A percentile compares a stretch with the other conserved stretches of the same genome.
Evolutionary conservation across 805 yeast species (phyloP).

Genomic region (Candida xyloterini): DNA sequence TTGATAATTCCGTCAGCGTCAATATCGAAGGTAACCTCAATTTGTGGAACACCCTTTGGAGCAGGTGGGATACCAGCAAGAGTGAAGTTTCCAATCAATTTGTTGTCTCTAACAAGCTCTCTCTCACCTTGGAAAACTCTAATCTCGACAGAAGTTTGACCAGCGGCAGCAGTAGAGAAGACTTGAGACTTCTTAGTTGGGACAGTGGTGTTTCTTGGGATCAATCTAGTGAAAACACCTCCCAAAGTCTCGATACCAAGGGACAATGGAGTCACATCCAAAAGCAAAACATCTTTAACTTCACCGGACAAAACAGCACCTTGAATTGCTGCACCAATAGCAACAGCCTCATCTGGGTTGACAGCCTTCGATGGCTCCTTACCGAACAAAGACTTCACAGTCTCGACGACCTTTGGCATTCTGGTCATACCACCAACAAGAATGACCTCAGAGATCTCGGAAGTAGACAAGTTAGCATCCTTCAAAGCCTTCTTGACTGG

Average conservation of each 20-base stretch:
- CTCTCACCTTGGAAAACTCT: conserved; percentile 99
- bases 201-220: conserved; percentile 91
- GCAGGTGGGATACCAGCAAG: conserved; percentile 94
- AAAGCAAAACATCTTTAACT: conserved; percentile 68
- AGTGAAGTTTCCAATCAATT: conserved; percentile 95
- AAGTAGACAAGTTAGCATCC: conserved; percentile 66
- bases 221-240: conserved; percentile 92
- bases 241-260: conserved; percentile 98
- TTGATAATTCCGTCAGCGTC: conserved; percentile 93
- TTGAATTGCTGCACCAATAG: conserved; percentile 86
- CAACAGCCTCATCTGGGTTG: conserved; percentile 93
- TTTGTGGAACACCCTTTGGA: conserved; percentile 92
- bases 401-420: conserved; percentile 73
- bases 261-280: conserved; percentile 84
- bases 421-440: conserved; percentile 89
- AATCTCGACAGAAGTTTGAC: conserved; percentile 95
- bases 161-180: conserved; percentile 94
- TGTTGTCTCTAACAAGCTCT: conserved; percentile 96
- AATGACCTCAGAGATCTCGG: conserved; percentile 70
- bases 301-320: conserved; percentile 86
- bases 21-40: conserved; percentile 91
- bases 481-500: conserved; percentile 73
- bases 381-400: conserved; percentile 57
- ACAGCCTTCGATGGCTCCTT: conserved; percentile 69
- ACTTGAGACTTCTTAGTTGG: conserved; percentile 96